Evolutionary conservation across 345 rosid genomes (phyloP).

Genomic region (Sonneratia caseolaris): DNA sequence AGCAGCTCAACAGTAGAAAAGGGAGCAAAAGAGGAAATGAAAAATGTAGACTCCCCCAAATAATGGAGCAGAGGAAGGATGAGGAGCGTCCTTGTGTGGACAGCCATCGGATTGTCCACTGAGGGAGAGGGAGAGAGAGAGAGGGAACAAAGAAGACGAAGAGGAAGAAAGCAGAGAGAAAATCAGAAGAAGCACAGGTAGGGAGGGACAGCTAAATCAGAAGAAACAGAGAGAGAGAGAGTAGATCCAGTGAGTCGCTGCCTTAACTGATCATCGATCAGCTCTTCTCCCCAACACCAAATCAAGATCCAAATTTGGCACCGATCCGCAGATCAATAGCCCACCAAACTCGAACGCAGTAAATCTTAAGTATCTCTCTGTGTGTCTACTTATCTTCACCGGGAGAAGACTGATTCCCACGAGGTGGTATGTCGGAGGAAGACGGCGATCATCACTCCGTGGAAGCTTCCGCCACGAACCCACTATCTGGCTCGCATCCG

Average conservation of each 20-base stretch:
- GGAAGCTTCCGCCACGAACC: neutral
- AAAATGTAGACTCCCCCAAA: neutral
- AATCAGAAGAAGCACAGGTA: neutral
- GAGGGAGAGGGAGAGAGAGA: neutral
- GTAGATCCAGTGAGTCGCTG: neutral
- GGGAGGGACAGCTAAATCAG: neutral
- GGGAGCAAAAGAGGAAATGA: neutral
- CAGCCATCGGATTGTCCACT: neutral
- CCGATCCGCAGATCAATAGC: neutral
- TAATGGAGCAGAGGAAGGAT: neutral
- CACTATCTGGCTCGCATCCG: neutral
- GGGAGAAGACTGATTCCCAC: neutral
- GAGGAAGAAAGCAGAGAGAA: neutral
- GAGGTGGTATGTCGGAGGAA: neutral
- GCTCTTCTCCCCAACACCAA: neutral
- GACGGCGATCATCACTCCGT: neutral
- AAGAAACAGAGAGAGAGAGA: neutral
- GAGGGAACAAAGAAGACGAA: neutral
- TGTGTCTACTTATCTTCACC: too few relatives aligned
- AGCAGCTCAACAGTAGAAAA: neutral
- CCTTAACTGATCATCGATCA: neutral
- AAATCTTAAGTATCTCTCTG: neutral
- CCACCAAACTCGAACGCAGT: neutral
- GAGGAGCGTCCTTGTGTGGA: neutral
- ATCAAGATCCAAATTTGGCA: neutral